Evolutionary conservation across 148 eudicot genomes (phyloP), one percentile per base, ranked within the genome.

Genomic region (Camellia sinensis): DNA sequence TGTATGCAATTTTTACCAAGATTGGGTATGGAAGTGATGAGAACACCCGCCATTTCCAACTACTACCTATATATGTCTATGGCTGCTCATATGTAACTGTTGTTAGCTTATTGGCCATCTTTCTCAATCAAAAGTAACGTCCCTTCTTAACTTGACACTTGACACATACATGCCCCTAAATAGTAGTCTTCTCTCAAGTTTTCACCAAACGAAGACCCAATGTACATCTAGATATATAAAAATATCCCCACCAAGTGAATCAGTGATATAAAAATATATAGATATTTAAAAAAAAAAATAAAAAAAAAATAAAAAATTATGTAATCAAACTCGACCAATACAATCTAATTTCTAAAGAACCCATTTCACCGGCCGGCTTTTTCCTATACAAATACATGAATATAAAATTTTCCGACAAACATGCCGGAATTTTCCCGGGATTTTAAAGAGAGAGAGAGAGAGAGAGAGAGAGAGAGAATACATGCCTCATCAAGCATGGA

Each of bases 401-500:
- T 45, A 13, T 63, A 80, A 65, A 80, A n/a, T 29, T 29, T 48
- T 43, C 45, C 70, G 6, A 68, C n/a, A 71, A 80, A 78, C 52
- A 78, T 57, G 80, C 84, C 79, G 82, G 79, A 83, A 70, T 76
- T 73, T 78, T 80, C 74, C 54, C 75, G 67, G 5, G 80, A 78
- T 84, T 76, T 78, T 18, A 48, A 80, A 78, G 83, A 67, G 66
- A 74, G 45, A 63, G 77, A 68, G 44, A 87, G 63, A 71, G 59
- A 76, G 79, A 22, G 70, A 74, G 82, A 53, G 81, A 62, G 50
- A 46, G 75, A 78, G 75, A 59, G 59, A 80, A 13, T 77, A 92
- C 91, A 84, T 91, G 84, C 98, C 97, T 95, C 98, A 76, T 95
- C 98, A 81, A 95, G 92, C 97, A 95, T 93, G 63, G 96, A 79